Evolutionary conservation across 2,329 filamentous ascomycete genomes (phyloP), one percentile per base, ranked within the genome.

Genomic region (Pseudocercospora vitis): DNA sequence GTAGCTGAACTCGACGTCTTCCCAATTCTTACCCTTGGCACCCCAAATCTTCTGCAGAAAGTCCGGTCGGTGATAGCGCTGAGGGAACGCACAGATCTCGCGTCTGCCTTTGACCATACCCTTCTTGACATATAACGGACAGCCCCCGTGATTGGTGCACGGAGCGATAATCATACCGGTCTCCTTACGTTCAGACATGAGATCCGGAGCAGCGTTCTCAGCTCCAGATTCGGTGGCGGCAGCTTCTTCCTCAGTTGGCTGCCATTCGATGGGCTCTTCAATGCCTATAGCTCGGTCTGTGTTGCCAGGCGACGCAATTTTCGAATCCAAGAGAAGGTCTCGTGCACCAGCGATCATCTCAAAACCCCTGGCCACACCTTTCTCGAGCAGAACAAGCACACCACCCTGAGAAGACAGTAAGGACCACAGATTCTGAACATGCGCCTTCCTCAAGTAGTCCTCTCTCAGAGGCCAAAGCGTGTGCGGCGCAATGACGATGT

Each of bases 1-100:
- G 69, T 96, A 99, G 69, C 89, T 95, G 73, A 91, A 99, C 64
- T 90, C 81, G 11, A 96, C 81, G 65, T 97, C 91, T 68, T 96
- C 92, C 67, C 95, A 88, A 69, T 95, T 96, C 59, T 82, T 82
- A 63, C 85, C 81, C 57, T 73, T 78, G 19, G 81, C 84, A 14
- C 83, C 82, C 16, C 95, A 75, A 42, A 97, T 80, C 42, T 81
- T 81, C 68, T 95, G 90, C 51, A 96, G 78, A 70, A 91, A 96
- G 0, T 78, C 75, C 0, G 94, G 94, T 0, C 91, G 84, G 47
- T 91, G 87, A 68, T 89, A 97, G 42, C 94, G 84, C 73, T 99
- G 94, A 58, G 79, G 81, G 71, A 99, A 97, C 70, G 87, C 88
- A 71, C 94, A 99, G 68, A 87, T 94, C 67, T 97, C 91, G 64